Base-by-base conservation (phyloP, 106 monocot species). In the Agapanthus africanus region DNA sequence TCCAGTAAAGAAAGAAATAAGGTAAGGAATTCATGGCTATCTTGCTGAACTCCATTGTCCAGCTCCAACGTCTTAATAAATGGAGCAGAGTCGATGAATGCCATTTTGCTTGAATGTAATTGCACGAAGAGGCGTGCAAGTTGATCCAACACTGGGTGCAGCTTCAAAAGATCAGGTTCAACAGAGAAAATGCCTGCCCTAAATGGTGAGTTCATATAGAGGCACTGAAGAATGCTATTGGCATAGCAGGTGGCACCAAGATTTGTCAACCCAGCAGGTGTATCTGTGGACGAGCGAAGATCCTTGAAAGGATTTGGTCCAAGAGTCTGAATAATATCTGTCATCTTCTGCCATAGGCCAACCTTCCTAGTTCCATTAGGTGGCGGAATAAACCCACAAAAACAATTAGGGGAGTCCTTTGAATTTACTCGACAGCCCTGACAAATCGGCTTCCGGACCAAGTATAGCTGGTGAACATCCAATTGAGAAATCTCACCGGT, bases 241-340 rank as follows among this genome's bases (percentile, higher is more conserved):
- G 97, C 97, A 89, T 99, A 99, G 76, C 97, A 99, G 51, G 97
- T 99, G 25, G 97, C 97, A 39, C 97, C 97, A 34, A 92, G 71
- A 40, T 99, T 99, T 42, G 97, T 99, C 74, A 92, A 79, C 13
- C 97, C 97, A 70, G 97, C 92, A 50, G 97, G 97, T 14, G 74
- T 82, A 52, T 91, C 86, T 35, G 51, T 71, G 37, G 88, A 84
- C 44, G 77, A 54, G 35, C 97, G 88, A 39, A 87, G 83, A 71
- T 91, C 88, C 68, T 79, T 77, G 41, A 57, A 80, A 19, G 97
- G 92, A 63, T 99, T 72, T 21, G 78, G 76, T 70, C 92, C 97
- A 28, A 99, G 67, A 71, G 92, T 82, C 70, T 66, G 51, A 46
- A 92, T 68, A 75, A 92, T 84, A 44, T 99, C 97, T 31, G 88